phyloP scores from a whole-genome alignment of 805 yeast genomes.

The Cyberlindnera bimundalis region DNA sequence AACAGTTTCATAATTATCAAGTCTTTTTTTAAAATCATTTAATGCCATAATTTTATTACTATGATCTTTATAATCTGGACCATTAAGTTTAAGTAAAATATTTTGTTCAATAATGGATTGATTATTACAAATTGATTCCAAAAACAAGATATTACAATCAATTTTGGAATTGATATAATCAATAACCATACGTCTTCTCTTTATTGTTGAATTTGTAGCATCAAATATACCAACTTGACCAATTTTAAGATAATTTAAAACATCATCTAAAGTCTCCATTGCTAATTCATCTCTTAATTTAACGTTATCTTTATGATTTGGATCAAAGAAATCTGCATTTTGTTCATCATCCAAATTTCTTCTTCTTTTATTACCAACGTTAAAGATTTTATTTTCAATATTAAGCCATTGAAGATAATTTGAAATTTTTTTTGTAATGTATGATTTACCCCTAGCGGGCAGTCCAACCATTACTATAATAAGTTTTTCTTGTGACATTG shows the following conservation, averaged over 20 bases:
- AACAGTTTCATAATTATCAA: slow-evolving; percentile 49
- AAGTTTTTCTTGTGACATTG: slow-evolving; percentile 34
- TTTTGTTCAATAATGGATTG: slow-evolving; percentile 28
- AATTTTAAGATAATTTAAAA: slow-evolving; percentile 30
- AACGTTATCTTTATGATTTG: slow-evolving; percentile 33
- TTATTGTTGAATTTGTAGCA: slow-evolving; percentile 48
- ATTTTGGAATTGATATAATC: slow-evolving; percentile 35
- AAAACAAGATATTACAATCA: slow-evolving; percentile 38
- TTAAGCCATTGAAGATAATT: slow-evolving; percentile 64
- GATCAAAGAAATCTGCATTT: slow-evolving; percentile 37
- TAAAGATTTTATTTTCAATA: slow-evolving; percentile 60
- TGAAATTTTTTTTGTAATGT: slow-evolving; percentile 61
- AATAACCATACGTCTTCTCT: slow-evolving; percentile 39
- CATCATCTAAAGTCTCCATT: slow-evolving; percentile 39
- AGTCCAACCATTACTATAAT: slow-evolving; percentile 71
- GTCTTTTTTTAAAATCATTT: slow-evolving; percentile 40
- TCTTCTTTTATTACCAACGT: slow-evolving; percentile 67
- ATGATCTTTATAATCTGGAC: slow-evolving; percentile 29
- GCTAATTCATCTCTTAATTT: slow-evolving; percentile 44
- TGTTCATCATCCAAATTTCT: slow-evolving; percentile 12
- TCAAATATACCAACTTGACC: slow-evolving; percentile 49
- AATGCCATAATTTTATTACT: slow-evolving; percentile 24
- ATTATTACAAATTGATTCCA: slow-evolving; percentile 35
- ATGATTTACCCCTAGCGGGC: slow-evolving; percentile 72
- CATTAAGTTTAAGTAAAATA: slow-evolving; percentile 31